Base-by-base conservation (phyloP, 2,329 filamentous ascomycete genomes). In the Alternaria sp. region DNA sequence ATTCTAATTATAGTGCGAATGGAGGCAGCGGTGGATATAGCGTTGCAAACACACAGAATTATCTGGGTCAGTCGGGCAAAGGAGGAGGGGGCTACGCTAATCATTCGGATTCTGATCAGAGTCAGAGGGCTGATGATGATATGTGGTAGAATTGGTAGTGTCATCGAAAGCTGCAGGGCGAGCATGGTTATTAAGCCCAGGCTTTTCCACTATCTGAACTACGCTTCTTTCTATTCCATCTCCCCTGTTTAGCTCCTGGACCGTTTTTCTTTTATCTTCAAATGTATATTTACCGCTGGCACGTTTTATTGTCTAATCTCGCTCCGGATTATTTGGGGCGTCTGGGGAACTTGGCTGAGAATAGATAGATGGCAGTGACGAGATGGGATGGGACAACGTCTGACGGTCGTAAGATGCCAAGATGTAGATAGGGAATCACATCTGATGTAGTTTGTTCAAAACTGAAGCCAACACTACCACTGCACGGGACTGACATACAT, bases 31-130 rank as follows among this genome's bases (percentile, higher is more conserved):
- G 32, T 6, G 72, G 72, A 20, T 80, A 80, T 55, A 80, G 77
- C 48, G 78, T 80, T 7, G 70, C 77, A 11, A 77, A 76, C 54
- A 73, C 72, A 22, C 72, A 77, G 27, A 76, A 67, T 43, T 79
- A 80, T 54, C 62, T 79, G 18, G 78, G 78, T 1, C 71, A 76
- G 30, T 61, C 69, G 10, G 53, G 64, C 44, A 70, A 72, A 44
- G 65, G 69, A 38, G 55, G 67, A 11, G 69, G 71, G 27, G 55
- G 66, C 11, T 74, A 75, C 41, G 67, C 73, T 28, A 69, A 65
- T 12, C 69, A 75, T 40, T 69, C 74, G 10, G 74, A 77, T 54
- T 69, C 69, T 6, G 74, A 75, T 51, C 66, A 69, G 45, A 67
- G 68, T 25, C 74, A 68, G 30, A 70, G 74, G 54, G 74, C 59